Percentiles rank a stretch among this genome's conserved stretches.
phyloP scores from a whole-genome alignment of 1,284 basidiomycete species.

The Ceratobasidium sp. region DNA sequence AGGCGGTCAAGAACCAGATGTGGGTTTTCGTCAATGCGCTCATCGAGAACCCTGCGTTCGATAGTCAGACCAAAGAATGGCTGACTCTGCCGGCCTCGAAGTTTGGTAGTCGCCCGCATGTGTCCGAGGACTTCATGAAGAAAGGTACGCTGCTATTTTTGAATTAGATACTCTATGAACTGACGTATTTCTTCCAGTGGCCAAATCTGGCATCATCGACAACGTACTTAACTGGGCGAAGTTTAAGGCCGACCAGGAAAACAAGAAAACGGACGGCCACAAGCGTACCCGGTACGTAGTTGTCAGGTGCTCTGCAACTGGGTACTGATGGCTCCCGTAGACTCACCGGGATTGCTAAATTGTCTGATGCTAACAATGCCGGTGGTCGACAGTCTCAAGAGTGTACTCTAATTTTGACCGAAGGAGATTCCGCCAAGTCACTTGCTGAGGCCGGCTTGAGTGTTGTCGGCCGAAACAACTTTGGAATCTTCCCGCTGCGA shows the following conservation, averaged over 20 bases:
- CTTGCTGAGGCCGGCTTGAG: constrained; percentile 94
- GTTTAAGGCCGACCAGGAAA: constrained; percentile 94
- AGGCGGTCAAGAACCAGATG: constrained; percentile 97
- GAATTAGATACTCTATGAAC: constrained; percentile 9
- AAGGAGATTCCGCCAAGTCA: constrained; percentile 99
- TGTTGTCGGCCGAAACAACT: constrained; percentile 96
- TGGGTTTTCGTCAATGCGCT: constrained; percentile 98
- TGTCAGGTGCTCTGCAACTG: not conserved
- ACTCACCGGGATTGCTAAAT: constrained; percentile 90
- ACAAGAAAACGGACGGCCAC: constrained; percentile 96
- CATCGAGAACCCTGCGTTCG: constrained; percentile 97
- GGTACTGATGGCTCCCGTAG: constrained; percentile 56
- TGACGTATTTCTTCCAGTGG: constrained; percentile 63
- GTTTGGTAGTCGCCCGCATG: constrained; percentile 83
- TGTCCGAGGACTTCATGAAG: constrained; percentile 95
- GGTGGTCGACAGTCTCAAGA: constrained; percentile 83
- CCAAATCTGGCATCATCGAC: constrained; percentile 92
- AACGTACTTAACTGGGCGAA: constrained; percentile 95
- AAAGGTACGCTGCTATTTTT: constrained; percentile 71
- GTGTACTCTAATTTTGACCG: constrained; percentile 97
- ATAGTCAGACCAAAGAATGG: constrained; percentile 99
- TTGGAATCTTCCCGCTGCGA: constrained; percentile 96
- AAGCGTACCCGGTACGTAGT: constrained; percentile 81
- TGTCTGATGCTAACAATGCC: constrained; percentile 98
- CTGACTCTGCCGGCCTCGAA: constrained; percentile 89